Evolutionary conservation across 176 grass and related monocot genomes (phyloP).

Genomic region (Triticum monococcum): DNA sequence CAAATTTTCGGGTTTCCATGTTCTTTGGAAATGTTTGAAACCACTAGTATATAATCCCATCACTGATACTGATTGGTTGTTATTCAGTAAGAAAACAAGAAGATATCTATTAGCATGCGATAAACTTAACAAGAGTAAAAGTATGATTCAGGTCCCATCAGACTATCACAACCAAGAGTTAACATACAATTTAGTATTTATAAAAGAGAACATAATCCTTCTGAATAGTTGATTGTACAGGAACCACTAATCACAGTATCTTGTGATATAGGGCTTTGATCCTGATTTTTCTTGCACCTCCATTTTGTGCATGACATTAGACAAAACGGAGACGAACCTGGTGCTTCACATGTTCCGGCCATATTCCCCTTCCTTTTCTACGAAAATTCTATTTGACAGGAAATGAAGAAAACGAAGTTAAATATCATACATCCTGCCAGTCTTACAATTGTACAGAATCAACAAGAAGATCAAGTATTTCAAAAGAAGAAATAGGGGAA

Average conservation of each 20-base stretch:
- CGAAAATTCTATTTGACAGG: constrained; percentile 5
- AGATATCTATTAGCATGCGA: background rate
- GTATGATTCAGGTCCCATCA: background rate
- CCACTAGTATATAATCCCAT: constrained; percentile 10
- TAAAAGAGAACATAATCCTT: constrained; percentile 5
- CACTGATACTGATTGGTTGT: background rate
- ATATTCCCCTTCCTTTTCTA: background rate
- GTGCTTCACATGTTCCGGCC: background rate
- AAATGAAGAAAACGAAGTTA: constrained; percentile 12
- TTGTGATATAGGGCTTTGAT: constrained; percentile 13
- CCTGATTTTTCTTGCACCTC: background rate
- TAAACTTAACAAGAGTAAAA: background rate
- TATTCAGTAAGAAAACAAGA: background rate
- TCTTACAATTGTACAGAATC: background rate
- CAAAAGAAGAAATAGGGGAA: constrained; percentile 1
- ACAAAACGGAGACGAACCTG: constrained; percentile 22
- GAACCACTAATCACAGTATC: constrained; percentile 4
- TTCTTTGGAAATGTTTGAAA: constrained; percentile 22
- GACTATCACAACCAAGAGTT: background rate
- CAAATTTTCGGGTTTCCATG: background rate
- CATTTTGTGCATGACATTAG: background rate
- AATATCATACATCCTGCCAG: background rate
- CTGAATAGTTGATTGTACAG: background rate
- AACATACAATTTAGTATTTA: background rate
- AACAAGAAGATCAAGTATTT: background rate